Conservation (phyloP, 495 filamentous ascomycete genomes). For the Talaromyces proteolyticus region DNA sequence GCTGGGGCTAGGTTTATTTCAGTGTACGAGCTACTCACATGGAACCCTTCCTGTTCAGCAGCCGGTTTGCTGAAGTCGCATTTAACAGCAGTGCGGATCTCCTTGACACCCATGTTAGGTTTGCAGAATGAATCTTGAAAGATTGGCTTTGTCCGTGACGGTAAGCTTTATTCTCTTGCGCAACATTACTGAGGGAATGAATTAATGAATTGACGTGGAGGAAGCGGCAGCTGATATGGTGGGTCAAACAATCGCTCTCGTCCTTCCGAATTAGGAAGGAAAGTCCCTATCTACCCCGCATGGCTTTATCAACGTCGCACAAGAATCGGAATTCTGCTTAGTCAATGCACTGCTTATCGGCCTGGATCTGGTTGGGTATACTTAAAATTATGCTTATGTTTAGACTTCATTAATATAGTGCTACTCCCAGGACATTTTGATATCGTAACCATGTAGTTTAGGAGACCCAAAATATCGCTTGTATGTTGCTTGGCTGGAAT, state of each 20-base stretch:
- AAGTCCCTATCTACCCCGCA: not conserved
- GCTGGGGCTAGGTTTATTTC: not conserved
- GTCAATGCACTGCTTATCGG: too few relatives aligned
- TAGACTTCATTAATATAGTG: too few relatives aligned
- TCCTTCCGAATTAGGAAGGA: not conserved
- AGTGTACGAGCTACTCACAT: conserved; percentile 49
- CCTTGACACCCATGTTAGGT: conserved; percentile 32
- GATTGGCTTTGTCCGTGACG: too few relatives aligned
- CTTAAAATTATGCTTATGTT: too few relatives aligned
- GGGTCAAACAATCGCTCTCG: not conserved
- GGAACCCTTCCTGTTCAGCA: conserved; percentile 63
- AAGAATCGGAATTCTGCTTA: too few relatives aligned
- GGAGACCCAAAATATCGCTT: too few relatives aligned
- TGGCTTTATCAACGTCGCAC: not conserved
- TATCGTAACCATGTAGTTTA: too few relatives aligned
- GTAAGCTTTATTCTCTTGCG: too few relatives aligned
- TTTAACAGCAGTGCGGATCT: conserved; percentile 67
- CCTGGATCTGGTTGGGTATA: too few relatives aligned
- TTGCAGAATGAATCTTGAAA: too few relatives aligned
- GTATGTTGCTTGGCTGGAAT: too few relatives aligned
- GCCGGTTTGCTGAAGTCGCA: conserved; percentile 75
- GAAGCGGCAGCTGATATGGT: not conserved
- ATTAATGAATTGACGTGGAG: not conserved
- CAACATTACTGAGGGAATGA: not conserved
- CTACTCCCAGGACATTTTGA: too few relatives aligned